Evolutionary conservation across 352 stramenopile genomes (phyloP), one percentile per base, ranked within the genome.

Genomic region (Globisporangium spinosum): DNA sequence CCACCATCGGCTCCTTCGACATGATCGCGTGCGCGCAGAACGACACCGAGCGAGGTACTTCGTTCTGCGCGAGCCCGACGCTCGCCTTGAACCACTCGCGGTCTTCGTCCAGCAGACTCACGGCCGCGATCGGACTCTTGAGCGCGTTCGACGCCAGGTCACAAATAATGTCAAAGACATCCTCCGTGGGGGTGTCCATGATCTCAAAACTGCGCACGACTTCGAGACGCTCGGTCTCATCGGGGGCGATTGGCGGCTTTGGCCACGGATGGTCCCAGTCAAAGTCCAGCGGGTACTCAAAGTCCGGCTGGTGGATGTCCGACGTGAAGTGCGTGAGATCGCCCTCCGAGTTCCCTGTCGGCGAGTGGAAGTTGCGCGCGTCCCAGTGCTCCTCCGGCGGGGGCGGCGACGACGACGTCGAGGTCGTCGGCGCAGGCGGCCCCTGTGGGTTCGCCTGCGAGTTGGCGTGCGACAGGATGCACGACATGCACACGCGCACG

Each of bases 91-190:
- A 94, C 88, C 86, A 94, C 74, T 94, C 86, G 51, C 87, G 86
- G 65, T 95, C 88, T 59, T 95, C 83, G 62, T 95, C 88, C 20
- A 94, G 76, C 58, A 95, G 70, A 77, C 82, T 93, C 64, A 95
- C 88, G 22, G 85, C 86, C 2, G 88, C 86, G 67, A 95, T 95
- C 20, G 88, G 88, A 62, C 85, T 94, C 75, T 94, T 94, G 23
- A 95, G 72, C 27, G 88, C 88, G 62, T 95, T 94, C 69, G 82
- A 91, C 25, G 86, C 88, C 22, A 95, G 68, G 72, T 95, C 88
- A 66, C 88, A 95, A 64, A 95, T 94, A 69, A 95, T 94, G 74
- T 95, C 88, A 62, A 95, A 95, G 70, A 94, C 85, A 55, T 94
- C 87, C 71, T 95, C 87, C 29, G 73, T 90, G 15, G 87, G 85